Conservation (phyloP, 768 basidiomycete genomes). For the Arthromyces matolae region DNA sequence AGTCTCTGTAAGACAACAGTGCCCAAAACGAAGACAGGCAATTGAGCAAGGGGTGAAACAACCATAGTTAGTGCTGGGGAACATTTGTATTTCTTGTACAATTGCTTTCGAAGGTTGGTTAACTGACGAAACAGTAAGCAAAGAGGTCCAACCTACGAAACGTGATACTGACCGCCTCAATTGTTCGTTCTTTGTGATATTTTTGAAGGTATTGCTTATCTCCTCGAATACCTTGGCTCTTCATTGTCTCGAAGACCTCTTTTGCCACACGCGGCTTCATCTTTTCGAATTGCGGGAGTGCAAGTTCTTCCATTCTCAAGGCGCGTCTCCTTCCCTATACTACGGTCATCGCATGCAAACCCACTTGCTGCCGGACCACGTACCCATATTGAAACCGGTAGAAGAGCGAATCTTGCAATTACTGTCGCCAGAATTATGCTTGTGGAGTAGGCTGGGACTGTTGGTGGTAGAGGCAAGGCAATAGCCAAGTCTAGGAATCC, state of each 20-base stretch:
- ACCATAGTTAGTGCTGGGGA: constrained; percentile 53
- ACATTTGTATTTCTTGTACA: constrained; percentile 59
- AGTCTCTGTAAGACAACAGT: constrained; percentile 55
- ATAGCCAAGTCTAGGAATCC: constrained; percentile 74
- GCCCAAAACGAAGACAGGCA: constrained; percentile 69
- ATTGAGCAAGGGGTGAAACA: constrained; percentile 60
- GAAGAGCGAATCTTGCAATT: constrained; percentile 53
- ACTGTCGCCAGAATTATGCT: constrained; percentile 72
- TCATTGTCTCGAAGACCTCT: constrained; percentile 51
- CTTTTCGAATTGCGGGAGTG: constrained; percentile 52
- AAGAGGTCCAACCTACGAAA: neutral
- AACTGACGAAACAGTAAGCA: constrained; percentile 36
- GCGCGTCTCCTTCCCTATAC: constrained; percentile 58
- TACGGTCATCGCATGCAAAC: constrained; percentile 8
- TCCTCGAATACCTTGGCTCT: constrained; percentile 47
- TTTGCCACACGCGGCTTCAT: constrained; percentile 42
- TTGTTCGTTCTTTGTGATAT: constrained; percentile 44
- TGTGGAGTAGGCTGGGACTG: constrained; percentile 66
- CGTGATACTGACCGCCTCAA: constrained; percentile 40
- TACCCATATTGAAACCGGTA: constrained; percentile 80
- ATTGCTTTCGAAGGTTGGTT: constrained; percentile 48
- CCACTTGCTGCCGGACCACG: constrained; percentile 16
- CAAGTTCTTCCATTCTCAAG: constrained; percentile 56
- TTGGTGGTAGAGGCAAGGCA: constrained; percentile 69
- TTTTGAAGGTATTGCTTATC: constrained; percentile 49